Conservation (phyloP, 768 basidiomycete genomes). For the Roridomyces roridus region DNA sequence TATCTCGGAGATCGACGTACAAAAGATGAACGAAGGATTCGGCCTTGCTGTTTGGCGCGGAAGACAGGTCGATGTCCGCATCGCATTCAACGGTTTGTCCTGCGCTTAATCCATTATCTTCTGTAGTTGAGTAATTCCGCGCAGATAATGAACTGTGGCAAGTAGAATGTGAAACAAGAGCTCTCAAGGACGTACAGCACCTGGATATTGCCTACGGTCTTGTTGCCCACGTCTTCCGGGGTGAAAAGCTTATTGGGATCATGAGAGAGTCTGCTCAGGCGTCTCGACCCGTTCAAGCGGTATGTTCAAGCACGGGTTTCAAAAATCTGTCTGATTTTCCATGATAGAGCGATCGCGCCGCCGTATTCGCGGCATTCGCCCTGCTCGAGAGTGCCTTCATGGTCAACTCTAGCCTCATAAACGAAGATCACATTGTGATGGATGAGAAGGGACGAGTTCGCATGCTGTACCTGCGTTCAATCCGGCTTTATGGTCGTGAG, state of each 20-base stretch:
- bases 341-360: constrained; percentile 16
- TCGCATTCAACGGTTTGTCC: not conserved
- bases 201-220: not conserved
- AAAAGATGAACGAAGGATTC: not conserved
- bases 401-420: not conserved
- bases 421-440: not conserved
- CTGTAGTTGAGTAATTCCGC: no score
- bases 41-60: not conserved
- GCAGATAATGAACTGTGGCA: not conserved
- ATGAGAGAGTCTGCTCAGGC: not conserved
- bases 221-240: constrained; percentile 13
- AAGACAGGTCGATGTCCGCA: not conserved
- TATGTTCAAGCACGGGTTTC: not conserved
- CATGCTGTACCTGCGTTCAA: not conserved
- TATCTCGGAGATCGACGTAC: no score
- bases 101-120: not conserved
- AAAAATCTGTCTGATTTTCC: not conserved
- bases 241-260: constrained; percentile 3
- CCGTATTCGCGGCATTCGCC: constrained; percentile 17
- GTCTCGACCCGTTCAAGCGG: not conserved
- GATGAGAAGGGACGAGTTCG: constrained; percentile 6
- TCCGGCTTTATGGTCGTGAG: not conserved
- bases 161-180: not conserved
- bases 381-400: constrained; percentile 15
- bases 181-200: not conserved